These are phyloP conservation scores for Talaromyces sp. DNA, from an alignment of 2,329 filamentous ascomycete genomes.

Conservation along the genomic window DNA sequence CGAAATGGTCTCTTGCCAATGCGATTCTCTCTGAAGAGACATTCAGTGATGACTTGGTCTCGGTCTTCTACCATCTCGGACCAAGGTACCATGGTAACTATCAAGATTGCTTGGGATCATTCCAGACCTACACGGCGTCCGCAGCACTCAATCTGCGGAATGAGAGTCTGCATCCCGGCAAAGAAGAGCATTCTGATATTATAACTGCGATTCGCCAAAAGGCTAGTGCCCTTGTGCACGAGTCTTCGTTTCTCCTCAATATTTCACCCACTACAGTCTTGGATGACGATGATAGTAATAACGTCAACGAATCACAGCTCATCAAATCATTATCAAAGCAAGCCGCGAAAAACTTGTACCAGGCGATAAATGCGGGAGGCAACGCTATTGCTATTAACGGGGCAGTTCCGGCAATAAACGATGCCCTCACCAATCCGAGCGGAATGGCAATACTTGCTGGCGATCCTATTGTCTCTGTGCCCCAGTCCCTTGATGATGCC, in stretches of 20 bases:
- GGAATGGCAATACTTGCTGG: conserved; percentile 80
- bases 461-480: conserved; percentile 72
- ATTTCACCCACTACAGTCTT: conserved; percentile 76
- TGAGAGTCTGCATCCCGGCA: conserved; percentile 81
- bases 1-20: conserved; percentile 83
- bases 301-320: conserved; percentile 65
- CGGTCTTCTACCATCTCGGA: conserved; percentile 85
- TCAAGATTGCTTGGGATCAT: conserved; percentile 90
- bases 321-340: conserved; percentile 70
- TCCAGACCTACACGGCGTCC: conserved; percentile 93
- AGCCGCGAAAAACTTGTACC: conserved; percentile 62
- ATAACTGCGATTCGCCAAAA: conserved; percentile 80
- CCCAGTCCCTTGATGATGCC: conserved; percentile 83
- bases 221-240: conserved; percentile 74
- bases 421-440: conserved; percentile 74
- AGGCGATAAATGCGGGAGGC: conserved; percentile 66
- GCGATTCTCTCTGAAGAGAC: conserved; percentile 84
- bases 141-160: conserved; percentile 86
- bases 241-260: conserved; percentile 75
- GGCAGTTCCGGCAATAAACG: conserved; percentile 79
- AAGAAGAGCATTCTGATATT: conserved; percentile 87
- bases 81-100: conserved; percentile 93
- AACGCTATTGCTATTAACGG: conserved; percentile 82
- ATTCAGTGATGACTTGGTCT: conserved; percentile 83
- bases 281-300: conserved; percentile 71